These are phyloP conservation scores for Abelmoschus esculentus DNA, from an alignment of 345 rosid species.

Conservation along the genomic window DNA sequence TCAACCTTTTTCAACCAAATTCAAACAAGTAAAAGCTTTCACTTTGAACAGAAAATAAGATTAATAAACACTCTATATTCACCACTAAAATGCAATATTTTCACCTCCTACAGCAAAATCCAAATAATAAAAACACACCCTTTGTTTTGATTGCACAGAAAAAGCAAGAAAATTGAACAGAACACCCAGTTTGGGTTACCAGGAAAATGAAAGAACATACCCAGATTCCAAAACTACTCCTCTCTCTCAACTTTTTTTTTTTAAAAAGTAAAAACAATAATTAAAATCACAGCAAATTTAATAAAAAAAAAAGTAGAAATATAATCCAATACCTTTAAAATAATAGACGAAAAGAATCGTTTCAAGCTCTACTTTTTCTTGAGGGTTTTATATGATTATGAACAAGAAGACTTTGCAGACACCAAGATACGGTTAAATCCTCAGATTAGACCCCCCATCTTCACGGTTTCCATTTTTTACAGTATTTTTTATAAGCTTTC, in stretches of 20 bases:
- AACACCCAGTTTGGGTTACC: not conserved
- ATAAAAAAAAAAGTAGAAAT: not conserved
- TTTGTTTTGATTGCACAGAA: not conserved
- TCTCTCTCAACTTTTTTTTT: no score
- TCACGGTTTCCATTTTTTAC: not conserved
- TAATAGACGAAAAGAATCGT: not conserved
- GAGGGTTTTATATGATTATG: constrained; percentile 1
- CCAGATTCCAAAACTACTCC: not conserved
- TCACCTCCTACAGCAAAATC: constrained; percentile 3
- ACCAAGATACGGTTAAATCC: not conserved
- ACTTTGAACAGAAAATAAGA: not conserved
- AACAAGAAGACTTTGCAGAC: not conserved
- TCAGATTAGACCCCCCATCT: constrained; percentile 12
- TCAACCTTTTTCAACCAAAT: constrained; percentile 17
- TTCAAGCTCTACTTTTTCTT: not conserved
- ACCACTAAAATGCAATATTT: not conserved
- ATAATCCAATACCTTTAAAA: not conserved
- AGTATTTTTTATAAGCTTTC: not conserved
- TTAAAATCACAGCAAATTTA: not conserved
- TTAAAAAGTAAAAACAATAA: not conserved
- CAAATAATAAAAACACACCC: not conserved
- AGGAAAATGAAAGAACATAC: constrained; percentile 4
- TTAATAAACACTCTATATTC: not conserved
- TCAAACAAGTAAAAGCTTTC: constrained; percentile 5
- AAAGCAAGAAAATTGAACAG: not conserved